Conservation (phyloP, 345 rosid species). For the Trapa bicornis region DNA sequence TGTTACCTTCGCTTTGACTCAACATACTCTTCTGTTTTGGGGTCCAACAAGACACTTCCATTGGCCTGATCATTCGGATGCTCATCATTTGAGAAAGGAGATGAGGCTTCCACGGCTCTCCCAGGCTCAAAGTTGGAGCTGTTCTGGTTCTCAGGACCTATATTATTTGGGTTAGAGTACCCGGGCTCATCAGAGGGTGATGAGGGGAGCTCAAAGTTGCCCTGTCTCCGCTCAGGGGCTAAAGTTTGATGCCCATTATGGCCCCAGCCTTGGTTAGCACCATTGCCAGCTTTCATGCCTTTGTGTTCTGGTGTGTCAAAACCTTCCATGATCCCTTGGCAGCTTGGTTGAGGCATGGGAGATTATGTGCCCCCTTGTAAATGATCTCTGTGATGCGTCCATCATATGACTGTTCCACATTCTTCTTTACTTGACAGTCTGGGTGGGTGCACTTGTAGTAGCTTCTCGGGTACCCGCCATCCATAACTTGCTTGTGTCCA, state of each 20-base stretch:
- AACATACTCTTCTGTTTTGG: constrained; percentile 63
- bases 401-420: constrained; percentile 56
- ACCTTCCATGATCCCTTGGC: constrained; percentile 48
- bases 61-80: constrained; percentile 66
- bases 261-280: constrained; percentile 44
- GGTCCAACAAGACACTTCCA: constrained; percentile 46
- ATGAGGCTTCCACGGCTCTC: constrained; percentile 63
- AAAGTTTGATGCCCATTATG: constrained; percentile 25
- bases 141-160: constrained; percentile 30
- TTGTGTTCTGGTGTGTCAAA: constrained; percentile 42
- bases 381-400: constrained; percentile 96
- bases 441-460: neutral
- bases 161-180: constrained; percentile 33
- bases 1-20: constrained; percentile 90
- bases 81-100: constrained; percentile 62
- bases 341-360: constrained; percentile 55
- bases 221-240: constrained; percentile 43
- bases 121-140: constrained; percentile 41
- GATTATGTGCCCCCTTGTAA: constrained; percentile 89
- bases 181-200: constrained; percentile 44
- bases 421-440: neutral
- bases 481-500: neutral
- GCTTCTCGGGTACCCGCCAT: neutral
- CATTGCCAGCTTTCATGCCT: constrained; percentile 27
- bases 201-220: constrained; percentile 56